Base-by-base conservation (phyloP, 441 rosid genomes). In the Adansonia rubrostipa region DNA sequence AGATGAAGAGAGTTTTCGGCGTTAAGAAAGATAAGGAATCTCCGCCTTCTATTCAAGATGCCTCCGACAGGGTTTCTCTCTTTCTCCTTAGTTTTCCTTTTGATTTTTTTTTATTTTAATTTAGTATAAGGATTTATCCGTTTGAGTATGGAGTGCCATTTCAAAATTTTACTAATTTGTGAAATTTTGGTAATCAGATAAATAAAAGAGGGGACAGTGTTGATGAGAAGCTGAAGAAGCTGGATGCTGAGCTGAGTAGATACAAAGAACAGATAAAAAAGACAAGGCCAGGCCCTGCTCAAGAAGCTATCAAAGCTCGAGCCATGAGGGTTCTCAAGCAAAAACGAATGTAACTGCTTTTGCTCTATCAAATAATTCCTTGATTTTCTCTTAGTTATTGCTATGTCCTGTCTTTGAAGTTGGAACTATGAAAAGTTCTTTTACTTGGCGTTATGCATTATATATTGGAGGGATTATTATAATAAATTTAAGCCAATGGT, bases 261-360 rank as follows among this genome's bases (percentile, higher is more conserved):
- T 94, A 90, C 81, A 92, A 77, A 68, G 99, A 93, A 57, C 98
- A 92, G 82, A 89, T 95, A 48, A 92, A 93, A 84, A 93, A 83
- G 78, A 92, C 96, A 17, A 83, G 97, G 42, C 96, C 98, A 3
- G 97, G 97, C 66, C 95, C 96, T 45, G 92, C 96, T 74, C 98
- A 92, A 36, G 97, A 93, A 79, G 99, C 96, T 68, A 47, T 94
- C 68, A 96, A 96, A 87, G 90, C 98, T 73, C 88, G 98, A 53
- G 99, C 98, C 47, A 89, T 96, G 97, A 82, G 96, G 75, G 89
- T 92, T 87, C 95, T 96, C 68, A 93, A 92, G 84, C 98, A 94
- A 88, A 96, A 94, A 86, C 88, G 94, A 86, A 94, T 91, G 99
- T 95, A 79, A 71, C 86, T 54, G 48, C 20, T 65, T 66, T 10